A percentile compares a stretch with the other conserved stretches of the same genome.
Evolutionary conservation across 768 basidiomycete genomes (phyloP).

Genomic region (Sutorius australiensis): DNA sequence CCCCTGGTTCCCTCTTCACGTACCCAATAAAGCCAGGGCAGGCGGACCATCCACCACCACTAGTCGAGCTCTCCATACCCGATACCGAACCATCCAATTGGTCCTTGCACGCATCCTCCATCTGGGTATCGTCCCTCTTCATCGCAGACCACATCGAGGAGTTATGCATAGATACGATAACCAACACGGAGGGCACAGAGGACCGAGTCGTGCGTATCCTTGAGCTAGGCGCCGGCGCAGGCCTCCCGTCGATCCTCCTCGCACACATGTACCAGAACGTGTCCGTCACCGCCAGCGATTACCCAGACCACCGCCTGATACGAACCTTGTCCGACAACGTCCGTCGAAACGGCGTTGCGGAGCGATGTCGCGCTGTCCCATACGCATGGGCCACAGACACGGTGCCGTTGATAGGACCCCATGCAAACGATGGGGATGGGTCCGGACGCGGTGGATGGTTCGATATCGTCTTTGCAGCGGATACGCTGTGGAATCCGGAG

Average conservation of each 20-base stretch:
- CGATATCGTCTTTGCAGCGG: constrained; percentile 68
- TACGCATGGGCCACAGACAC: constrained; percentile 65
- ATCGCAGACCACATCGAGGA: constrained; percentile 61
- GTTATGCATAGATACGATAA: constrained; percentile 35
- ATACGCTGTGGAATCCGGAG: constrained; percentile 75
- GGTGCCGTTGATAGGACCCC: constrained; percentile 12
- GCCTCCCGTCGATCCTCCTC: constrained; percentile 67
- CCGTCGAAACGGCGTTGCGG: constrained; percentile 42
- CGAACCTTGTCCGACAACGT: constrained; percentile 57
- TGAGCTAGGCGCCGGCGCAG: constrained; percentile 73
- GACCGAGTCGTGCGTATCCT: constrained; percentile 40
- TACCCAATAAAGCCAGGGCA: constrained; percentile 34
- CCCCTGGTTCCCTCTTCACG: constrained; percentile 49
- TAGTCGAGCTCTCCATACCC: constrained; percentile 50
- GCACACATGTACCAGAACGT: constrained; percentile 43
- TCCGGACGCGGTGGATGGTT: constrained; percentile 36
- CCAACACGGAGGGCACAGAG: background rate
- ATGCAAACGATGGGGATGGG: background rate
- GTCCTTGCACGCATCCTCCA: constrained; percentile 72
- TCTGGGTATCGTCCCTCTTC: constrained; percentile 69
- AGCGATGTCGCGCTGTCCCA: constrained; percentile 49
- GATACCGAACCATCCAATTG: constrained; percentile 68
- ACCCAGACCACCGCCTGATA: constrained; percentile 64
- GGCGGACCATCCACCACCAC: constrained; percentile 9
- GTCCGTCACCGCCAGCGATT: constrained; percentile 59